Conservation (phyloP, 2,329 filamentous ascomycete genomes). For the Neodidymelliopsis sp. region DNA sequence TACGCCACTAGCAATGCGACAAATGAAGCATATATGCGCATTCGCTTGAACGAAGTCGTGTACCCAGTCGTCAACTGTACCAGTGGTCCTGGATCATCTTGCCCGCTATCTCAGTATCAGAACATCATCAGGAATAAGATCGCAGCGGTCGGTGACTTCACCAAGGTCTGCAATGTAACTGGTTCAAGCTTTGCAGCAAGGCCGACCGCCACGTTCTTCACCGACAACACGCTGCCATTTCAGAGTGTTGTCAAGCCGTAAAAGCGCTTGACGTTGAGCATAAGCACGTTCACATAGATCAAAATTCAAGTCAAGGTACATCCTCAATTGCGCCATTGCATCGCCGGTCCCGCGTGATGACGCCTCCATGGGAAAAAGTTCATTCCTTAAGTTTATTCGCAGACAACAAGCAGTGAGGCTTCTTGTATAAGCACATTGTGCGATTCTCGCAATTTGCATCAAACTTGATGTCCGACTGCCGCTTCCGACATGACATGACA, state of each 20-base stretch:
- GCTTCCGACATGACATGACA: too few species aligned
- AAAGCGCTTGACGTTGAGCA: too few species aligned
- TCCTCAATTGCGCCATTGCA: too few species aligned
- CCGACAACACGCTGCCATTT: slow-evolving; percentile 34
- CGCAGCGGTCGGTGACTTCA: slow-evolving; percentile 59
- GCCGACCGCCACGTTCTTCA: slow-evolving; percentile 38
- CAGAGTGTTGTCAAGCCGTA: slow-evolving; percentile 34
- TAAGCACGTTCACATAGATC: too few species aligned
- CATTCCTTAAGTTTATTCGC: too few species aligned
- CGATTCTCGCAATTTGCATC: too few species aligned
- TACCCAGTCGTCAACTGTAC: slow-evolving; percentile 66
- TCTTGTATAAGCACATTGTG: too few species aligned
- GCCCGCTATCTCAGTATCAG: slow-evolving; percentile 42
- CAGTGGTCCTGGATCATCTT: slow-evolving; percentile 58
- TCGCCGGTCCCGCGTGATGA: too few species aligned
- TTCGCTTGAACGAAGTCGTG: slow-evolving; percentile 68
- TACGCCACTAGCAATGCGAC: slow-evolving; percentile 13
- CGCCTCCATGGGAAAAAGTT: too few species aligned
- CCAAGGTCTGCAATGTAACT: slow-evolving; percentile 52
- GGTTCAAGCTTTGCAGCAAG: slow-evolving; percentile 21
- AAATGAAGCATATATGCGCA: slow-evolving; percentile 59
- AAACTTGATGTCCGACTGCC: too few species aligned
- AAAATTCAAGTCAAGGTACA: too few species aligned
- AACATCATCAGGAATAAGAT: slow-evolving; percentile 55
- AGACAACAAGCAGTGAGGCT: too few species aligned